These are phyloP conservation scores for Ceratocystis alfenasii DNA, from an alignment of 2,329 filamentous ascomycete genomes.

Conservation along the genomic window DNA sequence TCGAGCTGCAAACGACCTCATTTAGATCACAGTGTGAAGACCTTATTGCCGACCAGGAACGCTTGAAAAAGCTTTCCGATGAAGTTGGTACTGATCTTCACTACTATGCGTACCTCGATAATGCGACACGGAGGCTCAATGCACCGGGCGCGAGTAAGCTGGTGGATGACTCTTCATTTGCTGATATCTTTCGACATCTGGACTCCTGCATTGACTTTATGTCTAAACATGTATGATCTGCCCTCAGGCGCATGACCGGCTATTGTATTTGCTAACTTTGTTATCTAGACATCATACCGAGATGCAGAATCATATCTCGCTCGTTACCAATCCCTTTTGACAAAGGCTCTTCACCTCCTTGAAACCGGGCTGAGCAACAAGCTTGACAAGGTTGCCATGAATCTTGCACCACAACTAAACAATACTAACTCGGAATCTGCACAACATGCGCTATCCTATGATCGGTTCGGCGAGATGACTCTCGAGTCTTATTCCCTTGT, in stretches of 20 bases:
- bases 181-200: constrained; percentile 74
- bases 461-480: constrained; percentile 47
- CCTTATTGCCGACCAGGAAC: constrained; percentile 67
- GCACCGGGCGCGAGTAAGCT: constrained; percentile 78
- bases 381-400: constrained; percentile 41
- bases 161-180: constrained; percentile 73
- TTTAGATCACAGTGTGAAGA: constrained; percentile 90
- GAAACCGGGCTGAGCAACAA: constrained; percentile 45
- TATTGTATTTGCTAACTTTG: constrained; percentile 22
- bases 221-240: constrained; percentile 58
- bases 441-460: constrained; percentile 47
- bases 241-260: background rate
- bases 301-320: constrained; percentile 82
- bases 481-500: constrained; percentile 45
- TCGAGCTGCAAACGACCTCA: constrained; percentile 81
- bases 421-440: constrained; percentile 48
- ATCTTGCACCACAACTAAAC: constrained; percentile 43
- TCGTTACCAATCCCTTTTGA: constrained; percentile 70
- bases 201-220: constrained; percentile 91
- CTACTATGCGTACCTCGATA: constrained; percentile 89
- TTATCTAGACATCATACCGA: constrained; percentile 58
- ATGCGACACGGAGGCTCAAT: constrained; percentile 78
- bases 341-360: constrained; percentile 50
- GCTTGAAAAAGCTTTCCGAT: constrained; percentile 66
- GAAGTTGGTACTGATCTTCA: constrained; percentile 81